phyloP scores from a whole-genome alignment of 2,329 filamentous ascomycete species.

The Penicillium glabrum region DNA sequence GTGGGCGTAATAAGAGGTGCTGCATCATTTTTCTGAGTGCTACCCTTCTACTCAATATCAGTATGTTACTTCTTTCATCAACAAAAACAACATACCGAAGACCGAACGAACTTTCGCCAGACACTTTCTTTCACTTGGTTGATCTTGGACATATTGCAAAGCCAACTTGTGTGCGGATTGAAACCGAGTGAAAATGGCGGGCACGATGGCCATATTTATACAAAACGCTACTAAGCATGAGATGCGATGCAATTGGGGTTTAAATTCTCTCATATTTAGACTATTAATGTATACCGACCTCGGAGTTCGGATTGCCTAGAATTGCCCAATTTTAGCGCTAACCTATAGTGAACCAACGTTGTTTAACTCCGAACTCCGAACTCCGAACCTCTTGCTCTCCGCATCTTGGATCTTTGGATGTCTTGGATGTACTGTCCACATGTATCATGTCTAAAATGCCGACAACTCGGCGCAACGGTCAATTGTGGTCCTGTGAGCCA shows the following conservation, averaged over 20 bases:
- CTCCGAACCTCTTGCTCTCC: neutral
- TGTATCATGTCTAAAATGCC: neutral
- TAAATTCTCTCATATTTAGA: neutral
- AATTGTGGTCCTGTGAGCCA: constrained; percentile 24
- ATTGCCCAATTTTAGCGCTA: neutral
- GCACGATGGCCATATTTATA: neutral
- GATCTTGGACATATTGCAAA: neutral
- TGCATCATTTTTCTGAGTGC: neutral
- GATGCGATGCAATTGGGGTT: neutral
- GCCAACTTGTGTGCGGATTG: neutral
- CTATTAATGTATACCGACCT: neutral
- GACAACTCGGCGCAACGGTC: constrained; percentile 11
- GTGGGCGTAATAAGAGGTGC: neutral
- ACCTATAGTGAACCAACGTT: neutral
- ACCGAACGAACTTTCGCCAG: neutral
- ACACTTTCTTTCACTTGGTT: neutral
- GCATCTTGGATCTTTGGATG: neutral
- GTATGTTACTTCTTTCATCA: neutral
- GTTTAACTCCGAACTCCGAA: constrained; percentile 3
- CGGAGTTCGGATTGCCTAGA: neutral
- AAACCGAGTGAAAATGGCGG: neutral
- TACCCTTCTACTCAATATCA: neutral
- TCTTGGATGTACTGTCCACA: no score
- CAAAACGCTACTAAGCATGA: neutral
- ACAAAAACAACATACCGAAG: neutral